Conservation (phyloP, 1,139 yeast species). For the Scheffersomyces titani region DNA sequence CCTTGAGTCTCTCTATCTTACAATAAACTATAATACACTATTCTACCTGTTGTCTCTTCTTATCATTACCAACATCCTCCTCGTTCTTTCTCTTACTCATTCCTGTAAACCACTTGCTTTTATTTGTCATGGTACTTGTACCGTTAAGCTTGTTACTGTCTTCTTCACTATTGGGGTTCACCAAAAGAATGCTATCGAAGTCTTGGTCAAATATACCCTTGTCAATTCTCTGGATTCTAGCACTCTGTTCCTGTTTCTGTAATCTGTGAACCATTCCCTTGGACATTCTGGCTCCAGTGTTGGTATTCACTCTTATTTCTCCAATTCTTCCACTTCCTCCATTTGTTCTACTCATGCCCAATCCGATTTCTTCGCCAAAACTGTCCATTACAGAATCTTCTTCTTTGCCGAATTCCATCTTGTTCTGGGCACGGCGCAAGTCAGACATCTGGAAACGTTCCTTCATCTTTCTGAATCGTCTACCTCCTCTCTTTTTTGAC, state of each 20-base stretch:
- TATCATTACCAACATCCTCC: background rate
- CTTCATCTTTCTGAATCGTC: conserved; percentile 73
- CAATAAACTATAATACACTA: background rate
- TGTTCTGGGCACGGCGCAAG: conserved; percentile 77
- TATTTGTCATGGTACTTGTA: background rate
- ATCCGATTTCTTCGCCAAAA: conserved; percentile 79
- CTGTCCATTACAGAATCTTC: conserved; percentile 65
- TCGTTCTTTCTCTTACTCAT: conserved; percentile 16
- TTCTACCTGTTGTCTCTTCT: background rate
- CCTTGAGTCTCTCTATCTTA: background rate
- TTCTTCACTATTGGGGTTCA: conserved; percentile 3
- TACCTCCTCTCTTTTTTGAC: conserved; percentile 87
- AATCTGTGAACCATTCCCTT: conserved; percentile 54
- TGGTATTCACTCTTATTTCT: conserved; percentile 38
- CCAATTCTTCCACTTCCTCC: conserved; percentile 28
- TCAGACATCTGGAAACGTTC: conserved; percentile 83
- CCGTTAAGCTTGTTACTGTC: conserved; percentile 2
- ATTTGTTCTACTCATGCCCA: conserved; percentile 65
- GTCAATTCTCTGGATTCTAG: background rate
- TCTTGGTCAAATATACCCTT: conserved; percentile 17
- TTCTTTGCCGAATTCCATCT: conserved; percentile 76
- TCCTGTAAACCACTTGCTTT: conserved; percentile 24
- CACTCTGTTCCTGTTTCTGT: conserved; percentile 10
- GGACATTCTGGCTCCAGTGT: conserved; percentile 53
- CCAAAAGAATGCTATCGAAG: conserved; percentile 14